Evolutionary conservation across 139 green algal genomes (phyloP).

Genomic region (Gonium pectorale): DNA sequence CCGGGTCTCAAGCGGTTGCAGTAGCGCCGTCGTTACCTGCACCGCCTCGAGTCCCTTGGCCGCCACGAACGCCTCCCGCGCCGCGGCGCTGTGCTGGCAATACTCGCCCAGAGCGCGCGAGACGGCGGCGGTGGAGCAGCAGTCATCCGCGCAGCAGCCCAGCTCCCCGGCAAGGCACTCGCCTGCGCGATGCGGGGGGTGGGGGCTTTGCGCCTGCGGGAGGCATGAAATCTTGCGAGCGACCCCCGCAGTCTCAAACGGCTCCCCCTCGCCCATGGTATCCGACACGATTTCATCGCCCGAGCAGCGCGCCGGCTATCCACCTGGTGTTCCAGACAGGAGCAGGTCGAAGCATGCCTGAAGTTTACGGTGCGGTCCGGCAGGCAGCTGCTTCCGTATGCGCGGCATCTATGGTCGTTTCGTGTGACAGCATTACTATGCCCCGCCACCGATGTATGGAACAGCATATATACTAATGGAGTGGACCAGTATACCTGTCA

Average conservation of each 20-base stretch:
- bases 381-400: conserved; percentile 4
- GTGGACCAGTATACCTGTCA: no score
- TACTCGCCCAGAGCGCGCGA: conserved; percentile 28
- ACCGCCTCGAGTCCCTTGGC: conserved; percentile 21
- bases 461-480: no score
- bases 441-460: no score
- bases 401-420: conserved; percentile 27
- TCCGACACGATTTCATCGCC: neutral
- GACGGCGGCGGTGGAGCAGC: conserved; percentile 8
- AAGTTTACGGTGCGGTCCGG: neutral
- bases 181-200: neutral
- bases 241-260: neutral
- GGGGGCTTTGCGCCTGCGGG: neutral
- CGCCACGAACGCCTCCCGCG: conserved; percentile 12
- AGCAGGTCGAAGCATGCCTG: neutral
- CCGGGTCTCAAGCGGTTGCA: no score
- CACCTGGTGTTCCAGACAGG: conserved; percentile 5
- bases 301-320: neutral
- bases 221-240: neutral
- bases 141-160: conserved; percentile 36
- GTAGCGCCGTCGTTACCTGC: neutral
- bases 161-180: conserved; percentile 37
- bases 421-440: neutral
- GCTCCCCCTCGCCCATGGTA: neutral
- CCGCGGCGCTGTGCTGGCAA: conserved; percentile 18